These are phyloP conservation scores for Globisporangium camurandrum DNA, from an alignment of 352 stramenopile species.

Conservation along the genomic window DNA sequence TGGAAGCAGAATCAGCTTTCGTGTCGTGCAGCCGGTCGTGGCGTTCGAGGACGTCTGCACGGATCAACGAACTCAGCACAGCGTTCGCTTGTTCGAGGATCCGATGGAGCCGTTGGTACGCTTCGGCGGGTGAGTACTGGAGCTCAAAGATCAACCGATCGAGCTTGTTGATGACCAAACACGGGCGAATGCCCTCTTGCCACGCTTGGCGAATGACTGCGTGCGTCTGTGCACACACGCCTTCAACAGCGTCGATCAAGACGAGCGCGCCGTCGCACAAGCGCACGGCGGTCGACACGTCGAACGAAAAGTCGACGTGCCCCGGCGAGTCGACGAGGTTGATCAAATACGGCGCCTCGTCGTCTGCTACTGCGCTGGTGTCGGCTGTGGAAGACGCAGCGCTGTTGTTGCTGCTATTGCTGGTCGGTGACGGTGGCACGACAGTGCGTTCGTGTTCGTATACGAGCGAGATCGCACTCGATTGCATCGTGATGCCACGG, in stretches of 20 bases:
- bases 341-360: slow-evolving; percentile 80
- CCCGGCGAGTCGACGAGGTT: slow-evolving; percentile 94
- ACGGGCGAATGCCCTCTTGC: slow-evolving; percentile 89
- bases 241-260: slow-evolving; percentile 95
- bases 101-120: slow-evolving; percentile 89
- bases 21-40: slow-evolving; percentile 29
- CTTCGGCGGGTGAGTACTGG: slow-evolving; percentile 86
- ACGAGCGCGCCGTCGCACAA: slow-evolving; percentile 93
- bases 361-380: slow-evolving; percentile 8
- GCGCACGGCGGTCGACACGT: slow-evolving; percentile 92
- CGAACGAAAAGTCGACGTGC: slow-evolving; percentile 94
- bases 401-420: too few species aligned
- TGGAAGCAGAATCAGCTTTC: slow-evolving; percentile 7
- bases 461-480: slow-evolving; percentile 92
- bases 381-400: not conserved
- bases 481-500: slow-evolving; percentile 97
- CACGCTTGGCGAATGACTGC: slow-evolving; percentile 92
- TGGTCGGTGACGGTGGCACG: too few species aligned
- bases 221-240: slow-evolving; percentile 93
- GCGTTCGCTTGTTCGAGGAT: slow-evolving; percentile 90
- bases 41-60: slow-evolving; percentile 62
- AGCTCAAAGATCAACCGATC: slow-evolving; percentile 93
- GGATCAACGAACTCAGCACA: slow-evolving; percentile 77
- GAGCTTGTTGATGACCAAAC: slow-evolving; percentile 97
- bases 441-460: slow-evolving; percentile 72